Base-by-base conservation (phyloP, 1,284 basidiomycete species). In the Cystobasidium pallidum region DNA sequence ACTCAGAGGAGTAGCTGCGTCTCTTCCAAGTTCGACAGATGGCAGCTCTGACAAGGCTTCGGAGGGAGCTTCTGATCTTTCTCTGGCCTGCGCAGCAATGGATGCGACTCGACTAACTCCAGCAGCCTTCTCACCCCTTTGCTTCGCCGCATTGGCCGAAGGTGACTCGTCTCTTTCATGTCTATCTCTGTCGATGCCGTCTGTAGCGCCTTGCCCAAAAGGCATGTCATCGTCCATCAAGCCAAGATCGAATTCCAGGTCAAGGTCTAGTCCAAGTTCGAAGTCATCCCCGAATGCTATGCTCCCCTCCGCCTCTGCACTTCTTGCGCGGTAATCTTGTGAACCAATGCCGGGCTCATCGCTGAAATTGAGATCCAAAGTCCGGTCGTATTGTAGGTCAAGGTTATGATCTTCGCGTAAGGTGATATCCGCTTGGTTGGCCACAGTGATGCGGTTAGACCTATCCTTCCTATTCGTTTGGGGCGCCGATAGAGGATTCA, bases 291-390 rank as follows among this genome's bases (percentile, higher is more conserved):
- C 70, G 36, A 54, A 30, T 10, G 26, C 49, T 10, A 65, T n/a
- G 17, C 49, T 43, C 3, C 47, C 51, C 26, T 59, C 65, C 32
- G 30, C 21, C 26, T 64, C 62, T 26, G 43, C 67, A 62, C 54
- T 58, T 28, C 57, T 30, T 34, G 67, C 67, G 11, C 70, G 62
- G 28, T 65, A 93, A 80, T 93, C 91, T 79, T 92, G 89, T 0
- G 90, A 91, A 47, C 91, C 91, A 76, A 94, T 90, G 52, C 91
- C 91, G 75, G 90, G 89, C 0, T 86, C 85, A 7, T 88, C 88
- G 2, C 88, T 90, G 39, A 91, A 84, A 77, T 57, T 57, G 41
- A 58, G 66, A 41, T 59, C 51, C 24, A 55, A 24, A 1, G 51
- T 49, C 17, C 45, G 63, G 24, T 73, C 75, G 11, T 54, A 36